Evolutionary conservation across 2,329 filamentous ascomycete species (phyloP), one percentile per base, ranked within the genome.

Genomic region (Aspergillus oerlinghausenensis): DNA sequence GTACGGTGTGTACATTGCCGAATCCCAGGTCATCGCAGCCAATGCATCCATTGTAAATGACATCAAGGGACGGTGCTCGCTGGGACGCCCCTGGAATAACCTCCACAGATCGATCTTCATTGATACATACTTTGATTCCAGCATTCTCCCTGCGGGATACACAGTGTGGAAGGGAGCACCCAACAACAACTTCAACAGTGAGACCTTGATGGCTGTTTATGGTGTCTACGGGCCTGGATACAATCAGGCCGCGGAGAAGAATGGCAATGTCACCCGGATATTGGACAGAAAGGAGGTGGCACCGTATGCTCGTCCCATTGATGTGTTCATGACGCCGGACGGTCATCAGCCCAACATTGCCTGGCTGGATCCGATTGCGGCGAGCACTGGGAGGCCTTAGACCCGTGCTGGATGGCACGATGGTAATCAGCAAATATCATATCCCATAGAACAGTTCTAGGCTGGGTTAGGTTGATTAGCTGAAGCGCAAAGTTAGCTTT

Each of bases 1-100:
- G 63, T 88, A 87, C 68, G 86, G 86, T 7, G 81, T 84, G 0
- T 88, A 88, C 68, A 80, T 89, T 57, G 78, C 83, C 50, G 75
- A 82, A 28, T 83, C 81, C 0, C 71, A 73, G 3, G 76, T 87
- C 3, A 69, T 76, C 0, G 82, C 83, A 1, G 81, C 82, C 28
- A 88, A 88, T 64, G 38, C 65, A 3, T 76, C 75, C 14, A 62
- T 73, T 40, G 69, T 63, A 0, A 64, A 77, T 1, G 62, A 66
- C 0, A 75, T 79, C 54, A 61, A 61, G 21, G 79, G 79, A 0
- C 72, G 75, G 60, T 87, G 84, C 65, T 75, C 83, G 0, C 77
- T 87, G 0, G 84, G 85, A 1, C 71, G 85, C 17, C 84, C 84
- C 0, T 87, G 84, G 80, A 87, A 88, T 63, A 73, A 78, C 11